Percentiles rank a stretch among this genome's conserved stretches.
Conservation (phyloP, 495 filamentous ascomycete genomes). For the Lepidopterella palustris region DNA sequence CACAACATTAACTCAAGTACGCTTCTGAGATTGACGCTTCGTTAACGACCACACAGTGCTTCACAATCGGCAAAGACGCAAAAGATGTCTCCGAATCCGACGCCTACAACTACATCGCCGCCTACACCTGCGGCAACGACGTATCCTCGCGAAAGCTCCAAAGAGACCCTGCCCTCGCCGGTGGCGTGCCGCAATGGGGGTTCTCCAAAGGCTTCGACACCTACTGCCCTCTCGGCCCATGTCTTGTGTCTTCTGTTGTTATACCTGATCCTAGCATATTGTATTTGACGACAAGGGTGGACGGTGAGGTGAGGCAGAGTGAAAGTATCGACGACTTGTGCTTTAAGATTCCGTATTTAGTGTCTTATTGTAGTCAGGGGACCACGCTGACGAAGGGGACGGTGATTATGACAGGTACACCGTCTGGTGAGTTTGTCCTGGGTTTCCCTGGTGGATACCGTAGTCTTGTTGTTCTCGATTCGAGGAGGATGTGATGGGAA, state of each 20-base stretch:
- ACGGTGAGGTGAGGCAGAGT: constrained; percentile 40
- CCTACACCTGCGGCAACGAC: constrained; percentile 47
- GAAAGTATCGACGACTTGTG: constrained; percentile 36
- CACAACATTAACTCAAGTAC: neutral
- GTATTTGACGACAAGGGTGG: constrained; percentile 37
- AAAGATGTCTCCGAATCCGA: constrained; percentile 41
- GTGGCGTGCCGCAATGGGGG: constrained; percentile 35
- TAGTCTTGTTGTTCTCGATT: no score
- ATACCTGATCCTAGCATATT: constrained; percentile 30
- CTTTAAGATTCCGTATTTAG: constrained; percentile 35
- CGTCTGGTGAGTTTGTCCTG: constrained; percentile 3
- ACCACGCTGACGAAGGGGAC: constrained; percentile 33
- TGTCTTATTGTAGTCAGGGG: constrained; percentile 31
- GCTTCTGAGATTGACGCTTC: neutral
- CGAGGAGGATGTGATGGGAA: no score
- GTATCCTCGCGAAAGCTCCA: constrained; percentile 46
- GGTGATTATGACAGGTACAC: constrained; percentile 36
- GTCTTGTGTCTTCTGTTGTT: constrained; percentile 31
- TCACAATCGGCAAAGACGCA: constrained; percentile 42
- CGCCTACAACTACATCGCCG: constrained; percentile 45
- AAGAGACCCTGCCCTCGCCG: constrained; percentile 37
- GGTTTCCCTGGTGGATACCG: neutral
- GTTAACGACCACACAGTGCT: constrained; percentile 14
- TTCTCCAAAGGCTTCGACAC: constrained; percentile 38
- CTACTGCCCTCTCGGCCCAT: constrained; percentile 38